Evolutionary conservation across 176 grass and related monocot genomes (phyloP).

Genomic region (Elaeis guineensis): DNA sequence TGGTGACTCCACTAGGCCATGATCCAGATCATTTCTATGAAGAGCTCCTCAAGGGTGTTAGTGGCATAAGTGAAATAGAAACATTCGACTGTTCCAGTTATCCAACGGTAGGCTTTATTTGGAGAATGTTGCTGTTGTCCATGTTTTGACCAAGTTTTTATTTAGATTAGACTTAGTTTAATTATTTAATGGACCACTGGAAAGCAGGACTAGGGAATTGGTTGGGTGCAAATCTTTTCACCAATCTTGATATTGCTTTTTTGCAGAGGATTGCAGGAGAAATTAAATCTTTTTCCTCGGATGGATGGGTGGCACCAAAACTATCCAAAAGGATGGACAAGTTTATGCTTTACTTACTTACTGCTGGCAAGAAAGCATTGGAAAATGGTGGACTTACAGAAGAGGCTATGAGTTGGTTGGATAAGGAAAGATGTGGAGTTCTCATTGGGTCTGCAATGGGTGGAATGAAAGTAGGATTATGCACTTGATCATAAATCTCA

Average conservation of each 20-base stretch:
- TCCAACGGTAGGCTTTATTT: slow-evolving; percentile 57
- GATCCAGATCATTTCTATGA: slow-evolving; percentile 89
- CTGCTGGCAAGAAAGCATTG: slow-evolving; percentile 89
- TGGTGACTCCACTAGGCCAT: slow-evolving; percentile 93
- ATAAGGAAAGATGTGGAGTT: slow-evolving; percentile 90
- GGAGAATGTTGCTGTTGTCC: no score
- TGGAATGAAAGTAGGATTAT: slow-evolving; percentile 73
- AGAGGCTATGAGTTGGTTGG: slow-evolving; percentile 63
- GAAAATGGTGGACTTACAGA: slow-evolving; percentile 83
- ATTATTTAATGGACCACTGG: no score
- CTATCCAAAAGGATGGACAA: slow-evolving; percentile 91
- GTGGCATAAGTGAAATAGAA: slow-evolving; percentile 91
- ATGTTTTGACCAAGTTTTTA: no score
- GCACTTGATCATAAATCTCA: no score
- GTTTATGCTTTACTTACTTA: slow-evolving; percentile 97
- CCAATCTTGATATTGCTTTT: slow-evolving; percentile 1
- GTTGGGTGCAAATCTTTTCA: no score
- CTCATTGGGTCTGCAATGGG: slow-evolving; percentile 98
- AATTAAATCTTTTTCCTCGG: slow-evolving; percentile 87
- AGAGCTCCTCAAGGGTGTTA: slow-evolving; percentile 76
- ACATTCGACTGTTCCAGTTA: slow-evolving; percentile 85
- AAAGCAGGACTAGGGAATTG: no score
- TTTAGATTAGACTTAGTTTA: no score
- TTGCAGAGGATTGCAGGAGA: slow-evolving; percentile 95
- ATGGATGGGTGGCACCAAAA: slow-evolving; percentile 87